Evolutionary conservation across 208 protist species (phyloP).

Genomic region (Wallacemonas collosoma): DNA sequence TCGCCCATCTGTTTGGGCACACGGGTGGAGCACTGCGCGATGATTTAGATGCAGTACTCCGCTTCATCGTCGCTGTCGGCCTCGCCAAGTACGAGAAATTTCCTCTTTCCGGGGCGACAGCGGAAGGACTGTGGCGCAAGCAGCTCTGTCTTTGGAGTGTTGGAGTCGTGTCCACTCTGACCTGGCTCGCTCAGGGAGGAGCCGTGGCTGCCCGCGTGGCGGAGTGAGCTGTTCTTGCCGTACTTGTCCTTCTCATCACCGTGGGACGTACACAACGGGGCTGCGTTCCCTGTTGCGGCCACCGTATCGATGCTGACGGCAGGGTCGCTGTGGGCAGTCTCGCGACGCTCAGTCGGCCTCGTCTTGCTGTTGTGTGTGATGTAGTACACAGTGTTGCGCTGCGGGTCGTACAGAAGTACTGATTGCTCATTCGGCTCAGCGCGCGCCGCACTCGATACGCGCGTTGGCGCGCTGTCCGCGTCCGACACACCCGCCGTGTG

Average conservation of each 20-base stretch:
- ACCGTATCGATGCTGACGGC: background rate
- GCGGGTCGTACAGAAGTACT: conserved; percentile 47
- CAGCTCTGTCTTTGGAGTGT: background rate
- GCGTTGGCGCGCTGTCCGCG: background rate
- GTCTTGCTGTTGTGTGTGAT: conserved; percentile 26
- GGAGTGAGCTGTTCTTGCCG: background rate
- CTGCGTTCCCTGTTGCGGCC: no score
- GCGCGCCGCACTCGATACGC: no score
- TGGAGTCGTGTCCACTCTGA: background rate
- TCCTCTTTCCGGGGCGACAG: conserved; percentile 27
- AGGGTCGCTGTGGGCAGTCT: background rate
- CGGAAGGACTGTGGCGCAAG: conserved; percentile 5
- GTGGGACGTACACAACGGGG: no score
- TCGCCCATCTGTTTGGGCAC: background rate
- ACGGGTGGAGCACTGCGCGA: no score
- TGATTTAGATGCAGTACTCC: conserved; percentile 54
- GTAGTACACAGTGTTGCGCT: conserved; percentile 58
- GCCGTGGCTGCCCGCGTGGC: background rate
- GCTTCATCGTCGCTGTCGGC: conserved; percentile 32
- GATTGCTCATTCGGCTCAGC: conserved; percentile 17
- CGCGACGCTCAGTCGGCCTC: background rate
- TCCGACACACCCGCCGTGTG: conserved; percentile 3
- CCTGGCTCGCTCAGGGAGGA: conserved; percentile 5
- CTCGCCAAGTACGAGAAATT: conserved; percentile 29
- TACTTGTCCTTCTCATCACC: background rate